Percentiles rank a stretch among this genome's conserved stretches.
Evolutionary conservation across 2,329 filamentous ascomycete species (phyloP).

Genomic region (Phaeosphaeria sp.): DNA sequence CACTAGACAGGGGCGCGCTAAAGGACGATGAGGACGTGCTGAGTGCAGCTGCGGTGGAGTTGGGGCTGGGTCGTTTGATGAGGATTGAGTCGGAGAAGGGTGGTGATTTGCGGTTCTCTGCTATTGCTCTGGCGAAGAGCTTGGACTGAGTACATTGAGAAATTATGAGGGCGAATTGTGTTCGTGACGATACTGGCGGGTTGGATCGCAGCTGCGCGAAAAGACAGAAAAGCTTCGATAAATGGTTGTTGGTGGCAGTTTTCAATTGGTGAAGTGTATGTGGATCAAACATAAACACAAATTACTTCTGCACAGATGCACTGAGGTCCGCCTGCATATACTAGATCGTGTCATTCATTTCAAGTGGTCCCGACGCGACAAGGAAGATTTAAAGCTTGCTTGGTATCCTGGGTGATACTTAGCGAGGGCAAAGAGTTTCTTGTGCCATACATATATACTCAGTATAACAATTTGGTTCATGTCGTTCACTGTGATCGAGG

Average conservation of each 20-base stretch:
- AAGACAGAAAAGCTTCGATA: too few relatives aligned
- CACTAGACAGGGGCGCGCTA: constrained; percentile 52
- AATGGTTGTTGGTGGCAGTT: too few relatives aligned
- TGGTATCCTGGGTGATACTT: too few relatives aligned
- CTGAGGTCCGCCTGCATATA: neutral
- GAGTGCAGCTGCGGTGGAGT: constrained; percentile 50
- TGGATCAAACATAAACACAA: too few relatives aligned
- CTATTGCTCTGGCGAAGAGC: constrained; percentile 48
- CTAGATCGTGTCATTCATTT: neutral
- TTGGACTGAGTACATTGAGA: neutral
- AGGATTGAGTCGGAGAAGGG: constrained; percentile 45
- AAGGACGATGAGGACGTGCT: constrained; percentile 53
- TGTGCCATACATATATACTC: neutral
- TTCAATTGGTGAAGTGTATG: too few relatives aligned
- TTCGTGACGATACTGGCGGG: too few relatives aligned
- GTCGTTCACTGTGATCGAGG: neutral
- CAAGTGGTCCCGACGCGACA: neutral
- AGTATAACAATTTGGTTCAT: neutral
- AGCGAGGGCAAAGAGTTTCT: neutral
- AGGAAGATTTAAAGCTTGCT: neutral
- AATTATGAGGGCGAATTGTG: too few relatives aligned
- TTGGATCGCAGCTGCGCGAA: too few relatives aligned
- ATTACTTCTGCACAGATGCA: too few relatives aligned
- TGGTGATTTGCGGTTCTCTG: constrained; percentile 53
- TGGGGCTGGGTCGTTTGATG: constrained; percentile 49